A percentile compares a stretch with the other conserved stretches of the same genome.
These are phyloP conservation scores for Blepharisma japonicum DNA, from an alignment of 73 alveolate species.

Conservation along the genomic window DNA sequence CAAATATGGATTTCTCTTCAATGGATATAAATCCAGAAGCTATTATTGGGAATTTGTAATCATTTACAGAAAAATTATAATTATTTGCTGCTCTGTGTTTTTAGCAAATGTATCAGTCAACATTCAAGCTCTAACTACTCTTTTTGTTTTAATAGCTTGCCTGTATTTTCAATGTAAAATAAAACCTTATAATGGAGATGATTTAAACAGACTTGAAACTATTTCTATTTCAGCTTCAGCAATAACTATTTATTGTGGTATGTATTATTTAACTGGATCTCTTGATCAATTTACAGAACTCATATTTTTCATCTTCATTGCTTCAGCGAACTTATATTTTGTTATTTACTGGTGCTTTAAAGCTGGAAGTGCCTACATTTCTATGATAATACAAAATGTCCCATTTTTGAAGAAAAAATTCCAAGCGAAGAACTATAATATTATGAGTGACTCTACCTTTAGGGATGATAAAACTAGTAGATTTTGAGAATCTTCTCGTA, in stretches of 20 bases:
- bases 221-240: conserved; percentile 26
- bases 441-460: too few relatives aligned
- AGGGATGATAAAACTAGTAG: too few relatives aligned
- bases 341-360: neutral
- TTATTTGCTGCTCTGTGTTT: conserved; percentile 50
- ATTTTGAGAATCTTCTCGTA: too few relatives aligned
- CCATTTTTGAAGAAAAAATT: too few relatives aligned
- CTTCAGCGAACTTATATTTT: neutral
- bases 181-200: neutral
- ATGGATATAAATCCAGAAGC: conserved; percentile 35
- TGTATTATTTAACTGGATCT: conserved; percentile 32
- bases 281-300: neutral
- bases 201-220: neutral
- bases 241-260: conserved; percentile 63
- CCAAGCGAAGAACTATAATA: too few relatives aligned
- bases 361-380: too few relatives aligned
- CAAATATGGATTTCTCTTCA: conserved; percentile 36
- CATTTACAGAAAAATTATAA: conserved; percentile 34
- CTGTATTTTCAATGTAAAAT: neutral
- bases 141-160: conserved; percentile 6
- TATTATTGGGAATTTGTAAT: conserved; percentile 35
- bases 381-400: too few relatives aligned
- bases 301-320: neutral
- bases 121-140: conserved; percentile 22
- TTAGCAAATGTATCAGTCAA: neutral